phyloP scores from a whole-genome alignment of 805 yeast species.

The Scheffersomyces spartinae region DNA sequence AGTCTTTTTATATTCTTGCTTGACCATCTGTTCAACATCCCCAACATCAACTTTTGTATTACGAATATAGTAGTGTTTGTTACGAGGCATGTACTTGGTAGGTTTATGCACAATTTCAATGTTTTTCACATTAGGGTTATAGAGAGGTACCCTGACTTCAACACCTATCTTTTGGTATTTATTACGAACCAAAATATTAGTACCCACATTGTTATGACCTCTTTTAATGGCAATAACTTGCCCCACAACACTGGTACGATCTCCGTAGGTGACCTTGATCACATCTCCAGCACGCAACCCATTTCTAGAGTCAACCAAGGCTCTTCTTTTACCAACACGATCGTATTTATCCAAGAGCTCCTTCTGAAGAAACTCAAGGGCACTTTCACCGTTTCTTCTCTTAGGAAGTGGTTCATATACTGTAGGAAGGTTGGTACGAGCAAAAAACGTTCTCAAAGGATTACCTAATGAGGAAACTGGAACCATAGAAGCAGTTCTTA shows the following conservation, averaged over 20 bases:
- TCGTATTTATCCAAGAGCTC: slow-evolving; percentile 53
- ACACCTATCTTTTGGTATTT: slow-evolving; percentile 76
- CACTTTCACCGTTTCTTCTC: slow-evolving; percentile 34
- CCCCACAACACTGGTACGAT: slow-evolving; percentile 54
- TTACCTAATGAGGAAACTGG: too few species aligned
- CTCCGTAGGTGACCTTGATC: slow-evolving; percentile 59
- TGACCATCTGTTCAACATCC: slow-evolving; percentile 40
- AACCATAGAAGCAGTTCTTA: too few species aligned
- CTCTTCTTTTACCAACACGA: slow-evolving; percentile 56
- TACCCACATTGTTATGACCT: slow-evolving; percentile 45
- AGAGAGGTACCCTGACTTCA: slow-evolving; percentile 71
- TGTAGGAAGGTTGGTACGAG: too few species aligned
- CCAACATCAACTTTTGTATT: slow-evolving; percentile 66
- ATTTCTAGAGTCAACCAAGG: slow-evolving; percentile 35
- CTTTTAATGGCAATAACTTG: slow-evolving; percentile 69
- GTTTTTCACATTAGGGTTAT: slow-evolving; percentile 65
- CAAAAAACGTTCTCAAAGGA: too few species aligned
- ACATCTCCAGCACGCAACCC: slow-evolving; percentile 72
- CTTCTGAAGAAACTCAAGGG: slow-evolving; percentile 34
- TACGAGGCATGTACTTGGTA: slow-evolving; percentile 55
- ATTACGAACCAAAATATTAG: slow-evolving; percentile 74
- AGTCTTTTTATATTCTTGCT: slow-evolving; percentile 10
- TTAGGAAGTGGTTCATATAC: slow-evolving; percentile 41
- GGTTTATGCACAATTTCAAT: slow-evolving; percentile 75
- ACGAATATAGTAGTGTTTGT: slow-evolving; percentile 86